Percentiles rank a stretch among this genome's conserved stretches.
Evolutionary conservation across 768 basidiomycete genomes (phyloP).

Genomic region (Macrolepiota albuminosa): DNA sequence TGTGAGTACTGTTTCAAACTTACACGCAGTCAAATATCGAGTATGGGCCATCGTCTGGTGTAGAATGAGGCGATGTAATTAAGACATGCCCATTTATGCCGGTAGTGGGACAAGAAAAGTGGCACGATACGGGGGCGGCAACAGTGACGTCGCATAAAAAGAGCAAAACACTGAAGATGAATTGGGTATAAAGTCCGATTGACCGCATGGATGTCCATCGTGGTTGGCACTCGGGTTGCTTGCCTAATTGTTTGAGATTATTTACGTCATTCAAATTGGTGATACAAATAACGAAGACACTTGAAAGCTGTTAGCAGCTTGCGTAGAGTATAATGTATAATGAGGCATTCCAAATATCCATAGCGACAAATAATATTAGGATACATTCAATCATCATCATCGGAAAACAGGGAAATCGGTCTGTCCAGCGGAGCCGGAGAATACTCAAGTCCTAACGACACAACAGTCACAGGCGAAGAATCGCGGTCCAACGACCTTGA

Average conservation of each 20-base stretch:
- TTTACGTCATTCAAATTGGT: background rate
- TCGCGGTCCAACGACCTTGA: background rate
- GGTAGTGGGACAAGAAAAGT: slow-evolving; percentile 14
- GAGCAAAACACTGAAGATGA: background rate
- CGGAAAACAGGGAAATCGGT: slow-evolving; percentile 11
- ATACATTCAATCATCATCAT: slow-evolving; percentile 5
- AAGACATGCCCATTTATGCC: slow-evolving; percentile 11
- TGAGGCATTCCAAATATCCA: background rate
- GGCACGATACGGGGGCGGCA: slow-evolving; percentile 11
- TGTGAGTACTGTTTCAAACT: background rate
- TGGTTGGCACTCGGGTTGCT: background rate
- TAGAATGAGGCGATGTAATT: slow-evolving; percentile 10
- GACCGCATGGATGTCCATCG: background rate
- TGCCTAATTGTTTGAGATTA: background rate
- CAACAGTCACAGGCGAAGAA: background rate
- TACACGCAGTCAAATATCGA: slow-evolving; percentile 22
- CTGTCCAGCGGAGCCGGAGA: slow-evolving; percentile 8
- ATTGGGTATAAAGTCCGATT: background rate
- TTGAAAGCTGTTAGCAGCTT: no score
- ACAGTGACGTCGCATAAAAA: background rate
- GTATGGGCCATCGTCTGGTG: slow-evolving; percentile 14
- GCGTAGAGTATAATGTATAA: background rate
- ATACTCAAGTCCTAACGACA: background rate
- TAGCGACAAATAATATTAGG: background rate
- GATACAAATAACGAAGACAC: no score